phyloP scores from a whole-genome alignment of 805 yeast genomes.

The Myxozyma neotropica region DNA sequence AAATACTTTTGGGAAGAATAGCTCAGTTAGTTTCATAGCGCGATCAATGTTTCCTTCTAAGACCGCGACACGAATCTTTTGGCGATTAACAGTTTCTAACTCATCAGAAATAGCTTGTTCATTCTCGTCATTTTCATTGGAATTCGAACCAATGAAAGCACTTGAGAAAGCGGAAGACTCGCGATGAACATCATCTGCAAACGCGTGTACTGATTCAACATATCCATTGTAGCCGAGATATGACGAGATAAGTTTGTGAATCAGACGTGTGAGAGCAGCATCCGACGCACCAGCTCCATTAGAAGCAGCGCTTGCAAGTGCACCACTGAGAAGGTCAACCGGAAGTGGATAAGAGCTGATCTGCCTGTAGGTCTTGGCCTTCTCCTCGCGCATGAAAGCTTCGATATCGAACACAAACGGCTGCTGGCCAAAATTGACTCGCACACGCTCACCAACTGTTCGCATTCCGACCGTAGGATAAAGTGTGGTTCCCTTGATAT shows the following conservation, averaged over 20 bases:
- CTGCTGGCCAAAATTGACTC: conserved; percentile 53
- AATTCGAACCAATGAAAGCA: conserved; percentile 12
- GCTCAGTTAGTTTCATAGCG: conserved; percentile 46
- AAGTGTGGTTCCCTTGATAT: conserved; percentile 43
- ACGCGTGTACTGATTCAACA: conserved; percentile 55
- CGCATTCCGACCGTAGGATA: conserved; percentile 55
- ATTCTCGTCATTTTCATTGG: conserved; percentile 38
- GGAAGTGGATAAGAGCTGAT: conserved; percentile 25
- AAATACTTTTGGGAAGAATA: conserved; percentile 48
- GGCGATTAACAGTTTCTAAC: conserved; percentile 48
- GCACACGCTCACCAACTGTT: conserved; percentile 46
- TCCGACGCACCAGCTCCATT: conserved; percentile 11
- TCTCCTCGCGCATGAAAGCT: conserved; percentile 46
- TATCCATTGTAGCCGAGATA: conserved; percentile 65
- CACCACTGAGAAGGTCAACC: not conserved
- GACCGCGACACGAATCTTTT: conserved; percentile 50
- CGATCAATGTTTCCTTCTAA: conserved; percentile 51
- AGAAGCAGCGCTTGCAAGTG: not conserved
- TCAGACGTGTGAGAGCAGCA: conserved; percentile 33
- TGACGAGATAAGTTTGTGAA: conserved; percentile 47
- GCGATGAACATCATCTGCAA: conserved; percentile 48
- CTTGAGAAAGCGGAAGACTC: conserved; percentile 29
- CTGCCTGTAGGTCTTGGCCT: conserved; percentile 24
- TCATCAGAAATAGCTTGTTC: conserved; percentile 42
- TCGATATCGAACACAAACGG: conserved; percentile 65